Percentiles rank a stretch among this genome's conserved stretches.
Evolutionary conservation across 305 asterid species (phyloP).

Genomic region (Petunia hybrid): DNA sequence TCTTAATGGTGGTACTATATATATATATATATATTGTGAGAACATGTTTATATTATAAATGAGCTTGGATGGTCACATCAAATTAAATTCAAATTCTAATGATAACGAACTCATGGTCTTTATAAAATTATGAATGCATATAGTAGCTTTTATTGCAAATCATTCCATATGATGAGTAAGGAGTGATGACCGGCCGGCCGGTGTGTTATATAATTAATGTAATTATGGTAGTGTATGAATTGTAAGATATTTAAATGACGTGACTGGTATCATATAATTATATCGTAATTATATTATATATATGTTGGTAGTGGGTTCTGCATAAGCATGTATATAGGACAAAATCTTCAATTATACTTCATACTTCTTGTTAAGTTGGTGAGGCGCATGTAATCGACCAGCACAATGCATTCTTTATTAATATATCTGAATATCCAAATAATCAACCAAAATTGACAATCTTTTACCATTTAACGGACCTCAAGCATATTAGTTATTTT

Average conservation of each 20-base stretch:
- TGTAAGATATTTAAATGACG: neutral
- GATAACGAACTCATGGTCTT: constrained; percentile 4
- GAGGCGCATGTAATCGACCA: constrained; percentile 28
- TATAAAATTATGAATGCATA: neutral
- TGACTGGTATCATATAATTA: neutral
- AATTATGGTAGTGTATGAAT: neutral
- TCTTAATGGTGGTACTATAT: constrained; percentile 20
- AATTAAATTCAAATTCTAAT: constrained; percentile 8
- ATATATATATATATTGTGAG: neutral
- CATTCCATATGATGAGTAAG: neutral
- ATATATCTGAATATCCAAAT: neutral
- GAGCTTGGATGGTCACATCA: neutral
- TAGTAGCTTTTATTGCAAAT: constrained; percentile 10
- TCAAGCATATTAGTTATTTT: neutral
- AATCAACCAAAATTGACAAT: neutral
- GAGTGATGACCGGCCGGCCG: neutral
- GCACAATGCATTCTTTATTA: neutral
- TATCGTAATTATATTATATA: neutral
- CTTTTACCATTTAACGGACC: constrained; percentile 19
- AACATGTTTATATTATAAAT: constrained; percentile 18
- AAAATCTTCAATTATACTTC: constrained; percentile 9
- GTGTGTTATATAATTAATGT: neutral
- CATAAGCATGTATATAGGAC: constrained; percentile 26
- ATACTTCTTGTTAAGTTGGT: constrained; percentile 22
- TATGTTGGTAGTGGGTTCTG: constrained; percentile 23